These are phyloP conservation scores for Claviceps capensis DNA, from an alignment of 2,329 filamentous ascomycete genomes.

Conservation along the genomic window DNA sequence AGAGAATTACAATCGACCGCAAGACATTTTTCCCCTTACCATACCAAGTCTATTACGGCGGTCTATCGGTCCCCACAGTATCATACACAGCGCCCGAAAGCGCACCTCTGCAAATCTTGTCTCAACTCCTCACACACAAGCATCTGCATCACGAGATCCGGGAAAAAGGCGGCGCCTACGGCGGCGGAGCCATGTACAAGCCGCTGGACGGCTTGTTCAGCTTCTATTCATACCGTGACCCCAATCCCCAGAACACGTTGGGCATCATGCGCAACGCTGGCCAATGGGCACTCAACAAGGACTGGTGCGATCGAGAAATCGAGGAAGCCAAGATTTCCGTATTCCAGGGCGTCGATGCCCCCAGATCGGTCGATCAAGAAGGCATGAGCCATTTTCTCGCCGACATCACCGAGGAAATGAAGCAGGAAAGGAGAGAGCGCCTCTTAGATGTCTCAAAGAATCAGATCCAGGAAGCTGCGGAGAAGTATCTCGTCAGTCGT, in stretches of 20 bases:
- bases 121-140: constrained; percentile 89
- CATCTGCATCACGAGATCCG: constrained; percentile 94
- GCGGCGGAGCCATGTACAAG: constrained; percentile 74
- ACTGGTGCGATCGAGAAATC: constrained; percentile 73
- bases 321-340: constrained; percentile 94
- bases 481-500: constrained; percentile 64
- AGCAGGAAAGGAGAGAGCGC: constrained; percentile 67
- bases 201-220: constrained; percentile 76
- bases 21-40: constrained; percentile 89
- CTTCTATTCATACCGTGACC: constrained; percentile 94
- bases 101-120: constrained; percentile 74
- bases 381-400: constrained; percentile 77
- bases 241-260: constrained; percentile 81
- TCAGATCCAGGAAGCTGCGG: constrained; percentile 68
- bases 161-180: constrained; percentile 94
- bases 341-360: constrained; percentile 86
- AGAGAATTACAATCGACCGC: constrained; percentile 32
- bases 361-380: constrained; percentile 72
- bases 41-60: constrained; percentile 94
- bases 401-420: constrained; percentile 79
- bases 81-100: constrained; percentile 66
- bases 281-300: constrained; percentile 64
- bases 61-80: constrained; percentile 66
- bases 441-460: constrained; percentile 74
- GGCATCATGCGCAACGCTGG: constrained; percentile 75